A percentile compares a stretch with the other conserved stretches of the same genome.
These are phyloP conservation scores for Cymbopogon citratus DNA, from an alignment of 176 grass and related monocot genomes.

Conservation along the genomic window DNA sequence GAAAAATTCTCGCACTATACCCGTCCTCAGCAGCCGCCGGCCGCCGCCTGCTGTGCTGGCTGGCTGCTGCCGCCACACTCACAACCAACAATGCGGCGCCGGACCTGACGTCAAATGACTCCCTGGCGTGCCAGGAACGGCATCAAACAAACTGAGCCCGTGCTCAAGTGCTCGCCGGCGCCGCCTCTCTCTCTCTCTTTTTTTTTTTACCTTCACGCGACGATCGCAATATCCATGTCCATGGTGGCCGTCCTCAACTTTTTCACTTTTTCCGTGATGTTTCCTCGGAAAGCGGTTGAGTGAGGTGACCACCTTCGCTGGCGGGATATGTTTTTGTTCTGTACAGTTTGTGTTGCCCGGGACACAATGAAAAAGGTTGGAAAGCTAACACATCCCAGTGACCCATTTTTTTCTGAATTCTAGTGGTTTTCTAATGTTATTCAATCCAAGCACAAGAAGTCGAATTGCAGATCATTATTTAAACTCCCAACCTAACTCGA, in stretches of 20 bases:
- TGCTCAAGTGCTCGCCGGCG: background rate
- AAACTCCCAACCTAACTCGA: background rate
- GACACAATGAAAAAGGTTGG: background rate
- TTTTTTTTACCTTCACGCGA: background rate
- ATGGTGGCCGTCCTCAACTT: background rate
- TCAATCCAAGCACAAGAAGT: background rate
- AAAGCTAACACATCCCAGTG: background rate
- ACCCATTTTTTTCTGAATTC: background rate
- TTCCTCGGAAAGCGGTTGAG: background rate
- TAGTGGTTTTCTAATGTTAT: background rate
- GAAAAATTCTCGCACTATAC: background rate
- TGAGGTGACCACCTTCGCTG: background rate
- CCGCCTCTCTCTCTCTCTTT: slow-evolving; percentile 16
- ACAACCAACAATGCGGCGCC: slow-evolving; percentile 7
- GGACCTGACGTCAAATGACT: background rate
- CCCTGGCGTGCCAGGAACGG: background rate
- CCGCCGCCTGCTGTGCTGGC: background rate
- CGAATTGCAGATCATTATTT: background rate
- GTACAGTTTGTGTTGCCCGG: background rate
- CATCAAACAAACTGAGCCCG: background rate
- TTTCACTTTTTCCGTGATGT: background rate
- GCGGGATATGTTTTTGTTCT: slow-evolving; percentile 1
- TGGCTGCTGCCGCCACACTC: no score
- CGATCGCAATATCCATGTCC: background rate
- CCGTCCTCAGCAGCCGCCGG: background rate